phyloP scores from a whole-genome alignment of 2,329 filamentous ascomycete species.

The Elsinoe perseae region DNA sequence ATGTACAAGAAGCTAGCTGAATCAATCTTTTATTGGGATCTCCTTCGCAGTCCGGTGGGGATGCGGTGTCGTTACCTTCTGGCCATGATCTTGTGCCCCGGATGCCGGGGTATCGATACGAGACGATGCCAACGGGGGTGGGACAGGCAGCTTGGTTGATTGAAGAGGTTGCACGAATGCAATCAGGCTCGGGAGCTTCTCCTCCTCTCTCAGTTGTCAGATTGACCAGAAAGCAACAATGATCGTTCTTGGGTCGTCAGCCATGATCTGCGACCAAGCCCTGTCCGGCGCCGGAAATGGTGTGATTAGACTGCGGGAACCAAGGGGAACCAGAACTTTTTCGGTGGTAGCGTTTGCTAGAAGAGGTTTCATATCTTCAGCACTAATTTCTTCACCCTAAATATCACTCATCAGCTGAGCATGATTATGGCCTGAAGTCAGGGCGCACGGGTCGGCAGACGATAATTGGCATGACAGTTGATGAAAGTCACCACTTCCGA shows the following conservation, averaged over 20 bases:
- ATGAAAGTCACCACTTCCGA: background rate
- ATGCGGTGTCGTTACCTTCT: background rate
- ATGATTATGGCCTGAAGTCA: background rate
- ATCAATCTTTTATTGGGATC: background rate
- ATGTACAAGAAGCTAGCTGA: conserved; percentile 4
- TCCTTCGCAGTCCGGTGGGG: conserved; percentile 7
- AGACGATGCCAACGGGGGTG: background rate
- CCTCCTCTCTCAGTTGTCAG: background rate
- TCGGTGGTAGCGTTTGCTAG: background rate
- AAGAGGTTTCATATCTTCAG: background rate
- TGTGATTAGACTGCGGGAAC: background rate
- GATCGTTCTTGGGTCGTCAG: background rate
- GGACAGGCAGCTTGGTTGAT: background rate
- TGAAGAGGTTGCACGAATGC: background rate
- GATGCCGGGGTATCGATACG: background rate
- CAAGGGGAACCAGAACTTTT: background rate
- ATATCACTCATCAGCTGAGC: background rate
- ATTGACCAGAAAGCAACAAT: background rate
- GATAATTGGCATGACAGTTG: background rate
- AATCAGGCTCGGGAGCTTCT: background rate
- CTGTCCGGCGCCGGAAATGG: background rate
- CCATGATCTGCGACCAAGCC: conserved; percentile 6
- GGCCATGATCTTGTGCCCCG: background rate
- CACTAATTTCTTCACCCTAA: conserved; percentile 1
- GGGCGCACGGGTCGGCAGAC: background rate